Base-by-base conservation (phyloP, 2,329 filamentous ascomycete species). In the Trichoderma sp. region DNA sequence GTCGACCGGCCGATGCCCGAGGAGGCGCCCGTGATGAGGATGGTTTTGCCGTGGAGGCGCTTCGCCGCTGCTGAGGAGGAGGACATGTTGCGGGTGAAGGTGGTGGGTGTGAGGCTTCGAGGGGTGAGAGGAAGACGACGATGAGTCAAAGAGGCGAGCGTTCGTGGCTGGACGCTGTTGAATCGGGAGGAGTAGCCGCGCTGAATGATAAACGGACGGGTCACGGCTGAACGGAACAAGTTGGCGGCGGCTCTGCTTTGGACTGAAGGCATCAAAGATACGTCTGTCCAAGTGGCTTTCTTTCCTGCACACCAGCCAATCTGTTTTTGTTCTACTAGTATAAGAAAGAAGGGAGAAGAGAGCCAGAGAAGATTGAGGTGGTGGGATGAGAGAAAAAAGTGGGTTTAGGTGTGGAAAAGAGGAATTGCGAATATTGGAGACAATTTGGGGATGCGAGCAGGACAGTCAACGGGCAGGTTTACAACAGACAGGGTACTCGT, bases 31-130 rank as follows among this genome's bases (percentile, higher is more conserved):
- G 95, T 98, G 68, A 99, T 86, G 65, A 98, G 79, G 66, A 98
- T 83, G 5, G 93, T 98, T 82, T 98, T 98, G 85, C 93, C 93
- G 73, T 90, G 85, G 67, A 99, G 91, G 80, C 94, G 93, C 77
- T 92, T 90, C 68, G 84, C 84, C 79, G 90, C 88, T 74, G 90
- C 87, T 45, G 91, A 85, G 55, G 80, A 74, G 82, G 83, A 78
- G 43, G 80, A 74, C 82, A 84, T 84, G 67, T 74, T 78, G 71
- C 74, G 74, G 63, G 55, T 65, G 48, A 66, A 64, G 50, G 47
- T 54, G 41, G 12, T 34, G 26, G 12, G 26, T 24, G 9, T 39
- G 5, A 19, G 39, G 6, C 28, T 47, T 21, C 10, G 12, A 2
- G 50, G 6, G 34, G 26, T 9, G 60, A 44, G 26, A 28, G 6